These are phyloP conservation scores for Thalassia testudinum DNA, from an alignment of 116 monocot genomes.

Conservation along the genomic window DNA sequence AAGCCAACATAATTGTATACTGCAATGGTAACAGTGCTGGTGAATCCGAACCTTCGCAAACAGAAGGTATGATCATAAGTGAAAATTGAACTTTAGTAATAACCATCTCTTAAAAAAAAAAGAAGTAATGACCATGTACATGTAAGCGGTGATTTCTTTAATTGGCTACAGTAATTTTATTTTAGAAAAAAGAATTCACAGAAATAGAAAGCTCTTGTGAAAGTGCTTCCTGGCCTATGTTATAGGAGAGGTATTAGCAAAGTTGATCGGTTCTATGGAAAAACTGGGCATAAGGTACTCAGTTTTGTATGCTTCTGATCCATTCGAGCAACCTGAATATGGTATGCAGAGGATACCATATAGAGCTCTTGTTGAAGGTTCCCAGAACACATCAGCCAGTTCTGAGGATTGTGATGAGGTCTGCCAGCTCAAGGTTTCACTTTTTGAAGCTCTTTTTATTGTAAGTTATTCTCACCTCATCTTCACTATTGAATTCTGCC, in stretches of 20 bases:
- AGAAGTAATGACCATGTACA: too few species aligned
- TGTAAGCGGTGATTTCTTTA: too few species aligned
- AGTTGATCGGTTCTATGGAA: constrained; percentile 34
- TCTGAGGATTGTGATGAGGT: constrained; percentile 13
- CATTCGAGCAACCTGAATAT: constrained; percentile 16
- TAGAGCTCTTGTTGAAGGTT: constrained; percentile 32
- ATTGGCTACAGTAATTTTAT: too few species aligned
- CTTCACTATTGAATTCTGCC: too few species aligned
- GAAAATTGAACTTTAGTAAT: too few species aligned
- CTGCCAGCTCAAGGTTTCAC: constrained; percentile 18
- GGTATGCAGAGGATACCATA: constrained; percentile 9
- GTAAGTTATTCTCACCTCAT: constrained; percentile 9
- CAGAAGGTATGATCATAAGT: constrained; percentile 31
- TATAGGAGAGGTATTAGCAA: constrained; percentile 47
- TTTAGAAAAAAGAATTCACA: too few species aligned
- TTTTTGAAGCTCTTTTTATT: constrained; percentile 24
- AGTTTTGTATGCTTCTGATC: constrained; percentile 69
- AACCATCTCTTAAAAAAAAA: too few species aligned
- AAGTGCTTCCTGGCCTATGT: neutral
- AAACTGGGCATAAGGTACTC: constrained; percentile 48
- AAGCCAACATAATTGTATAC: constrained; percentile 53
- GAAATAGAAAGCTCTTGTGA: too few species aligned
- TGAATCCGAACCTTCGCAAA: too few species aligned
- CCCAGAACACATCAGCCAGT: constrained; percentile 3
- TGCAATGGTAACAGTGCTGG: constrained; percentile 22